Percentiles rank a stretch among this genome's conserved stretches.
phyloP scores from a whole-genome alignment of 164 flowering plant genomes.

The Litsea cubeba region DNA sequence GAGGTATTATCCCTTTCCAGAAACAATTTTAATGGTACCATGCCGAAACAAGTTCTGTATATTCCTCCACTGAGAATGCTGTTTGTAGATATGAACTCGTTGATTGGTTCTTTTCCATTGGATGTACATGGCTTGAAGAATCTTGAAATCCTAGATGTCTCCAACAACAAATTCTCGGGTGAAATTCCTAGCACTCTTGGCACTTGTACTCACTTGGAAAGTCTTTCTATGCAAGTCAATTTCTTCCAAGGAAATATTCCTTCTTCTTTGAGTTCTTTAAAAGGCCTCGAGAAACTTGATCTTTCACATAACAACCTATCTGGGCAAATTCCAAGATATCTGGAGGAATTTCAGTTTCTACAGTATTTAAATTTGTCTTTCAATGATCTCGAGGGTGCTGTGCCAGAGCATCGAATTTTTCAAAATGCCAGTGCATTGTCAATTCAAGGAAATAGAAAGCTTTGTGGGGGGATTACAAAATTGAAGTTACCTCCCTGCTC shows the following conservation, averaged over 20 bases:
- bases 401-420: constrained; percentile 13
- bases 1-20: background rate
- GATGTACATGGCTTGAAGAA: constrained; percentile 19
- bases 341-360: background rate
- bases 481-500: constrained; percentile 10
- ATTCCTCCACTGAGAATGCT: constrained; percentile 1
- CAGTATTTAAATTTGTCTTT: constrained; percentile 10
- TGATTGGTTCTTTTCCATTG: constrained; percentile 19
- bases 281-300: background rate
- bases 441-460: background rate
- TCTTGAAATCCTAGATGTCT: constrained; percentile 4
- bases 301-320: constrained; percentile 12
- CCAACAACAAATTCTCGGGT: constrained; percentile 12
- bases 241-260: constrained; percentile 7
- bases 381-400: constrained; percentile 14
- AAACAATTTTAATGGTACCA: constrained; percentile 12
- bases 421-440: constrained; percentile 20
- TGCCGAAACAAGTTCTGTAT: constrained; percentile 8
- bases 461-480: constrained; percentile 10
- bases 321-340: constrained; percentile 6
- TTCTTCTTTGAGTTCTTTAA: background rate
- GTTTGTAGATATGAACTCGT: constrained; percentile 4
- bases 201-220: constrained; percentile 10
- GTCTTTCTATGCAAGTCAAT: background rate
- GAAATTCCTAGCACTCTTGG: constrained; percentile 17